These are phyloP conservation scores for Penicillium psychrofluorescens DNA, from an alignment of 495 filamentous ascomycete genomes.

Conservation along the genomic window DNA sequence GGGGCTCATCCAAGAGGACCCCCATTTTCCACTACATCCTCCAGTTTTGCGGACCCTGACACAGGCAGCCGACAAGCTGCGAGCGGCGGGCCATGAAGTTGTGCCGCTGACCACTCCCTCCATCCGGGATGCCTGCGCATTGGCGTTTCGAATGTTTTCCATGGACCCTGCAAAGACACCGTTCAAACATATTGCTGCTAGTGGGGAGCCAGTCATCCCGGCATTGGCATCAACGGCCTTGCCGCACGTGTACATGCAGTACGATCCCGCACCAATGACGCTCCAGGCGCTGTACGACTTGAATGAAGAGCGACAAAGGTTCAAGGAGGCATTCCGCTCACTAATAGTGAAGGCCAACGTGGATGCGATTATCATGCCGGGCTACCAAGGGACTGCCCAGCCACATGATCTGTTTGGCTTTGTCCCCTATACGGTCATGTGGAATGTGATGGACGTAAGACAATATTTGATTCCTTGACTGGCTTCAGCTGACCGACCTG, in stretches of 20 bases:
- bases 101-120: constrained; percentile 3
- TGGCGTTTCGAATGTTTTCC: constrained; percentile 14
- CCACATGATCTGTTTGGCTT: constrained; percentile 9
- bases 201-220: constrained; percentile 16
- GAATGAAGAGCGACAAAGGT: background rate
- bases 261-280: constrained; percentile 5
- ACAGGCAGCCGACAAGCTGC: constrained; percentile 1
- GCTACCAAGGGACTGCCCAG: constrained; percentile 11
- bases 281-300: constrained; percentile 11
- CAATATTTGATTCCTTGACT: background rate
- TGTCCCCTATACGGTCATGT: constrained; percentile 8
- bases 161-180: constrained; percentile 13
- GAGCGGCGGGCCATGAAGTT: constrained; percentile 6
- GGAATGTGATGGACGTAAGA: constrained; percentile 14
- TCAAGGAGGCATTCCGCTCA: constrained; percentile 10
- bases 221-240: constrained; percentile 10
- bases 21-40: constrained; percentile 14
- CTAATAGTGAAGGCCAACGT: background rate
- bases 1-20: constrained; percentile 8
- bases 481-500: background rate
- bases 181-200: constrained; percentile 11
- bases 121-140: constrained; percentile 2
- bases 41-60: constrained; percentile 8
- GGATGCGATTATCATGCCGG: constrained; percentile 1
- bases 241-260: constrained; percentile 5